Percentiles rank a stretch among this genome's conserved stretches.
phyloP scores from a whole-genome alignment of 352 stramenopile genomes.

The Globisporangium parvum region DNA sequence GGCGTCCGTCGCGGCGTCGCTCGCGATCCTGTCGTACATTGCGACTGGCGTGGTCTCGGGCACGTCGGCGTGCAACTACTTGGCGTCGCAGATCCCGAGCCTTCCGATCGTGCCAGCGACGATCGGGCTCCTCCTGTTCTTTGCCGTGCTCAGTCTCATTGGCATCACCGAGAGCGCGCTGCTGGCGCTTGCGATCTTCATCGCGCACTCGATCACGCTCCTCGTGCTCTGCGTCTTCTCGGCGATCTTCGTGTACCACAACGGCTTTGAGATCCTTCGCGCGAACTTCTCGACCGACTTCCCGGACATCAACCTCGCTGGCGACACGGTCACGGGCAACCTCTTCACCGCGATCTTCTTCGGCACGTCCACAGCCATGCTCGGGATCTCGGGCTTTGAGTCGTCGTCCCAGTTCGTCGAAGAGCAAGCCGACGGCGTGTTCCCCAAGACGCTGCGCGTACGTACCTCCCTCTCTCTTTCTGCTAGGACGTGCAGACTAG shows the following conservation, averaged over 20 bases:
- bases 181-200: slow-evolving; percentile 90
- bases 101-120: slow-evolving; percentile 76
- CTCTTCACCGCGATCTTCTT: slow-evolving; percentile 88
- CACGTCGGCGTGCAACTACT: slow-evolving; percentile 84
- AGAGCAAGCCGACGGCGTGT: slow-evolving; percentile 92
- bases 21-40: slow-evolving; percentile 95
- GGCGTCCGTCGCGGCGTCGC: slow-evolving; percentile 89
- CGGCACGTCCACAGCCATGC: slow-evolving; percentile 90
- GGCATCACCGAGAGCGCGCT: slow-evolving; percentile 92
- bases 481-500: too few relatives aligned
- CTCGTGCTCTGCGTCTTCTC: slow-evolving; percentile 74
- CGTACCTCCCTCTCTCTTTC: too few relatives aligned
- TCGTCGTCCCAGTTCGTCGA: slow-evolving; percentile 94
- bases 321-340: slow-evolving; percentile 70
- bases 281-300: slow-evolving; percentile 84
- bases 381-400: slow-evolving; percentile 94
- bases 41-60: slow-evolving; percentile 90
- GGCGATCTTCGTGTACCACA: slow-evolving; percentile 68
- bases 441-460: slow-evolving; percentile 89
- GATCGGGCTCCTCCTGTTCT: slow-evolving; percentile 88
- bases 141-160: slow-evolving; percentile 86
- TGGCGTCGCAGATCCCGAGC: slow-evolving; percentile 67
- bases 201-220: slow-evolving; percentile 85
- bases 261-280: slow-evolving; percentile 74
- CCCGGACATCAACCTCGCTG: slow-evolving; percentile 85